A percentile compares a stretch with the other conserved stretches of the same genome.
Conservation (phyloP, 306 rosid genomes). For the Ziziphus jujuba region DNA sequence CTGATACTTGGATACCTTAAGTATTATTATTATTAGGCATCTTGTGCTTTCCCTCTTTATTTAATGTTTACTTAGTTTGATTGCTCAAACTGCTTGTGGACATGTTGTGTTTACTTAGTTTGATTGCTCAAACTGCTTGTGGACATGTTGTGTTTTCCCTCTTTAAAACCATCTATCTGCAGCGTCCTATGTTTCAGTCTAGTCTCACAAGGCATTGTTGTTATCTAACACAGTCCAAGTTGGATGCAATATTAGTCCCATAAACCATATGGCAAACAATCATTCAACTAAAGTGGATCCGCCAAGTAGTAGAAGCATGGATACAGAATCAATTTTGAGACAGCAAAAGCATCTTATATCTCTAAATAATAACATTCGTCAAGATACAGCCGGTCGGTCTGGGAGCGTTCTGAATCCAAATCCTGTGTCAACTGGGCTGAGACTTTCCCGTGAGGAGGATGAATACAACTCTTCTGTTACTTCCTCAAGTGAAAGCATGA, state of each 20-base stretch:
- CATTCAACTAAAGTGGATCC: slow-evolving; percentile 6
- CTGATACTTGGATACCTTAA: too few relatives aligned
- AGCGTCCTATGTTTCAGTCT: neutral
- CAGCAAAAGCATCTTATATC: slow-evolving; percentile 22
- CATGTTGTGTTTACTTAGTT: neutral
- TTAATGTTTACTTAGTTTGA: neutral
- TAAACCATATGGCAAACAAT: slow-evolving; percentile 19
- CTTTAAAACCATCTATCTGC: neutral
- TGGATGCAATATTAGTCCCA: slow-evolving; percentile 27
- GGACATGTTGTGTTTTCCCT: neutral
- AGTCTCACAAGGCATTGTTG: slow-evolving; percentile 4
- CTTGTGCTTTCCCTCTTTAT: slow-evolving; percentile 1
- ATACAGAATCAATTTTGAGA: slow-evolving; percentile 16
- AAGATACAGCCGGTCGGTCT: slow-evolving; percentile 14
- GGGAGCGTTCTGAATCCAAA: slow-evolving; percentile 27
- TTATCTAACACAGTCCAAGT: slow-evolving; percentile 21
- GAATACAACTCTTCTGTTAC: slow-evolving; percentile 38
- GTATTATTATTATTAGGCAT: neutral
- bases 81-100: neutral
- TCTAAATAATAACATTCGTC: slow-evolving; percentile 10
- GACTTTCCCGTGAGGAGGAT: slow-evolving; percentile 37
- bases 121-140: neutral
- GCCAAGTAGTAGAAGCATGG: slow-evolving; percentile 17
- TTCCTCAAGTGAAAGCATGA: slow-evolving; percentile 24
- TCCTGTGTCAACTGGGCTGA: slow-evolving; percentile 27